Evolutionary conservation across 2,329 filamentous ascomycete genomes (phyloP).

Genomic region (Anthostomella pinea): DNA sequence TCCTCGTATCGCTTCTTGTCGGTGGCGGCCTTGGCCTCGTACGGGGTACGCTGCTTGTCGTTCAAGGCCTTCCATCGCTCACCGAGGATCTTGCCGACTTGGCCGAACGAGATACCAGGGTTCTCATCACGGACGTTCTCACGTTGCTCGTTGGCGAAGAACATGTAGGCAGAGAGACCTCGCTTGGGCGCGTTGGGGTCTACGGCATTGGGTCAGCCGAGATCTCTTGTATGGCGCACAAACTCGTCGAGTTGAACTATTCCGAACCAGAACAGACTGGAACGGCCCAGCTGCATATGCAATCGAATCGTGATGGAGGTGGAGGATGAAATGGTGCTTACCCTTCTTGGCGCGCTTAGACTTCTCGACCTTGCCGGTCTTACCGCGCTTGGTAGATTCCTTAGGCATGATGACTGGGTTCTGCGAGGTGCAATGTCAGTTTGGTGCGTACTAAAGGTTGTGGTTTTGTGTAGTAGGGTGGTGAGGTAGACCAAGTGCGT

Average conservation of each 20-base stretch:
- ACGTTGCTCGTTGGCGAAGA: constrained; percentile 99
- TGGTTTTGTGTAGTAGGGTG: not conserved
- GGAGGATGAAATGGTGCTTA: constrained; percentile 33
- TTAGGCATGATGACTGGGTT: constrained; percentile 53
- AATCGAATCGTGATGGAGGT: not conserved
- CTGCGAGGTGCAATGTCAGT: constrained; percentile 29
- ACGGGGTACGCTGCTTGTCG: constrained; percentile 89
- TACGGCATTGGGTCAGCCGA: constrained; percentile 43
- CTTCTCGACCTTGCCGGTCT: constrained; percentile 51
- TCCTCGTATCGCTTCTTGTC: constrained; percentile 99
- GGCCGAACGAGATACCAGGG: constrained; percentile 94
- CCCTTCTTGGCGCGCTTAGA: constrained; percentile 60
- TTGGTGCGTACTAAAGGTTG: no score
- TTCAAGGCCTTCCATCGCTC: constrained; percentile 97
- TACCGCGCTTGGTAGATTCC: constrained; percentile 53
- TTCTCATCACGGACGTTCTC: constrained; percentile 98
- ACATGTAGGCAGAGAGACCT: constrained; percentile 99
- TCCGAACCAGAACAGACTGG: no score
- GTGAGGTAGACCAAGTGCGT: no score
- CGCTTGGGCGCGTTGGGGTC: constrained; percentile 99
- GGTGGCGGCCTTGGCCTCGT: constrained; percentile 91
- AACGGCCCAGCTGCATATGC: no score
- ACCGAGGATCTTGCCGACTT: constrained; percentile 97
- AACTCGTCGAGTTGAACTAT: no score
- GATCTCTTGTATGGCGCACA: no score